These are phyloP conservation scores for Starmerella khaoyaiensis DNA, from an alignment of 805 yeast species.

Conservation along the genomic window DNA sequence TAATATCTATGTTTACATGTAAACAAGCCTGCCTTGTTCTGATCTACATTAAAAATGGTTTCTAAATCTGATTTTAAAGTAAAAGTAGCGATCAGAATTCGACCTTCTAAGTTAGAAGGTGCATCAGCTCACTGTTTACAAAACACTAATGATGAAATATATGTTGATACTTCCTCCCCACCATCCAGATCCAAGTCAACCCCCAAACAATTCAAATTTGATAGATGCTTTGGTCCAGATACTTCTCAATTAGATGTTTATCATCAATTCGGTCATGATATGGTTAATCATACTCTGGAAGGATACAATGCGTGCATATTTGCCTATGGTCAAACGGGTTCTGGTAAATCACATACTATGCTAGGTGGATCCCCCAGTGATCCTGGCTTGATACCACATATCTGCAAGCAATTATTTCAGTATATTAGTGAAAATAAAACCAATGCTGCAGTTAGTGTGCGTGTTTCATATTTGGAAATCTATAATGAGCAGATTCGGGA, in stretches of 20 bases:
- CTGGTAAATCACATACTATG: constrained; percentile 80
- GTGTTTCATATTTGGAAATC: constrained; percentile 56
- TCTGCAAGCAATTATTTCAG: constrained; percentile 42
- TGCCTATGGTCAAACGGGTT: constrained; percentile 74
- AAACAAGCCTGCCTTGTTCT: too few species aligned
- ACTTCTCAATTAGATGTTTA: constrained; percentile 41
- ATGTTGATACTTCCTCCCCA: constrained; percentile 7
- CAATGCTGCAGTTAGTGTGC: constrained; percentile 32
- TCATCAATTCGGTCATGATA: constrained; percentile 41
- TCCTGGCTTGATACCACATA: constrained; percentile 55
- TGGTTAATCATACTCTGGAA: constrained; percentile 48
- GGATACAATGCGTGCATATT: constrained; percentile 66
- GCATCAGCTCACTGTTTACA: too few species aligned
- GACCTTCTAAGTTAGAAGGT: constrained; percentile 22
- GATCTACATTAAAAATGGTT: too few species aligned
- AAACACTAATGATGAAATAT: constrained; percentile 21
- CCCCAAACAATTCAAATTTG: constrained; percentile 36
- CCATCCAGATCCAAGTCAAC: constrained; percentile 15
- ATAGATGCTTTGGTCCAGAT: constrained; percentile 37
- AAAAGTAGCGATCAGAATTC: constrained; percentile 31
- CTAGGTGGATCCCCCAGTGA: constrained; percentile 40
- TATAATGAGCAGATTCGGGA: constrained; percentile 70
- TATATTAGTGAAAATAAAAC: constrained; percentile 31
- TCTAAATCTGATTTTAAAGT: constrained; percentile 26
- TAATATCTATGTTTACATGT: too few species aligned